Base-by-base conservation (phyloP, 1,139 yeast species). In the Geotrichum australiense region DNA sequence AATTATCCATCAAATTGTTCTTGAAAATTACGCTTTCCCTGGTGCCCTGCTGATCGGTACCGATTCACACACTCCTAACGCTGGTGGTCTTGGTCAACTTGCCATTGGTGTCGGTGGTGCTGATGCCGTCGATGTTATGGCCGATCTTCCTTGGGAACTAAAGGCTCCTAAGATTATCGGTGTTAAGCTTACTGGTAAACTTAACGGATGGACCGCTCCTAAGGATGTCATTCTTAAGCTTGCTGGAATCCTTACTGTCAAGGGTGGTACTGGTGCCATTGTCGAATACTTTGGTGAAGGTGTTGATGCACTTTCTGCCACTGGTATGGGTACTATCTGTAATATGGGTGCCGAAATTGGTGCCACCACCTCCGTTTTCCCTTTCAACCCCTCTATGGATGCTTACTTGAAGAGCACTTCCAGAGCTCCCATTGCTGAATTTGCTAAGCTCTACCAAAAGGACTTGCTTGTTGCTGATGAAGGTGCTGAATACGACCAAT, bases 91-190 rank as follows among this genome's bases (percentile, higher is more conserved):
- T 61, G 98, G 98, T 73, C 94, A 84, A 74, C 76, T 89, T 60
- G 97, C 97, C 59, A 91, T 91, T 63, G 98, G 97, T 80, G 97
- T 91, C 56, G 98, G 98, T 78, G 98, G 97, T 80, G 98, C 98
- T 59, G 98, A 91, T 68, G 97, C 97, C 54, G 97, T 91, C 60
- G 97, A 91, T 69, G 98, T 85, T 59, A 78, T 91, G 84, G 87
- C 96, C 52, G 81, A 81, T 65, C 74, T 84, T 59, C 82, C 98
- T 52, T 91, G 97, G 97, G 98, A 91, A 73, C 78, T 91, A 65
- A 89, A 89, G 78, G 97, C 97, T 56, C 98, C 98, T 65, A 89
- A 89, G 76, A 78, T 86, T 57, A 74, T 89, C 55, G 98, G 98
- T 74, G 97, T 91, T 60, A 86, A 89, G 72, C 80, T 91, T 62